Evolutionary conservation across 208 protist genomes (phyloP).

Genomic region (Porcisia hertigi): DNA sequence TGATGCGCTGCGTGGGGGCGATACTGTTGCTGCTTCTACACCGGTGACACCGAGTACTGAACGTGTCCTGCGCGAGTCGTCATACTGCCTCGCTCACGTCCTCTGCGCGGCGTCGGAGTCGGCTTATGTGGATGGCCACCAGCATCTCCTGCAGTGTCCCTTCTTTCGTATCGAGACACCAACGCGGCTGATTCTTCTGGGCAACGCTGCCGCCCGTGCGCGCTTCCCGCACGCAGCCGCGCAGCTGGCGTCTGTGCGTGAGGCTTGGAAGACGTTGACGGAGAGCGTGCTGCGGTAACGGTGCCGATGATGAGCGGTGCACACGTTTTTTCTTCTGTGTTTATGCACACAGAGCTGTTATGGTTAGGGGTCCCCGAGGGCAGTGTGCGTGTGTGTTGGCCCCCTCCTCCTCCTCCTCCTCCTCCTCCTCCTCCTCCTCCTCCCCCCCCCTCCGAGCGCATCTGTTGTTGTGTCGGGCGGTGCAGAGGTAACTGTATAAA

Average conservation of each 20-base stretch:
- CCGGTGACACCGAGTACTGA: conserved; percentile 27
- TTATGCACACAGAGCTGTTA: background rate
- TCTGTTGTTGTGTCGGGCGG: background rate
- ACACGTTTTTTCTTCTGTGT: too few species aligned
- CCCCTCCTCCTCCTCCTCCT: too few species aligned
- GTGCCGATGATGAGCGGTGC: background rate
- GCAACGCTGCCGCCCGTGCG: conserved; percentile 37
- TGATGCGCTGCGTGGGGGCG: background rate
- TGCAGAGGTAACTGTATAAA: background rate
- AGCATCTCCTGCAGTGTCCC: conserved; percentile 62
- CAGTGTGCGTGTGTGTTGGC: background rate
- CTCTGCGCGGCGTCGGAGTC: conserved; percentile 51
- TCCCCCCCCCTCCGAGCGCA: background rate
- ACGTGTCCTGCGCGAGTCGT: conserved; percentile 46
- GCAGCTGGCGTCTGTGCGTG: conserved; percentile 35
- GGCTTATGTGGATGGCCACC: conserved; percentile 76
- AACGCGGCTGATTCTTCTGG: conserved; percentile 72
- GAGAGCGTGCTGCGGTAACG: conserved; percentile 1
- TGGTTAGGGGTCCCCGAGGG: background rate
- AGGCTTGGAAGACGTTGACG: conserved; percentile 34
- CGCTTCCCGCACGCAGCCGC: conserved; percentile 25
- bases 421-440: too few species aligned
- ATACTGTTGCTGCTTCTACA: background rate
- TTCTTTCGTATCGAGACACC: conserved; percentile 73
- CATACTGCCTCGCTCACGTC: conserved; percentile 51